Base-by-base conservation (phyloP, 2,329 filamentous ascomycete species). In the Ophiosphaerella korrae region DNA sequence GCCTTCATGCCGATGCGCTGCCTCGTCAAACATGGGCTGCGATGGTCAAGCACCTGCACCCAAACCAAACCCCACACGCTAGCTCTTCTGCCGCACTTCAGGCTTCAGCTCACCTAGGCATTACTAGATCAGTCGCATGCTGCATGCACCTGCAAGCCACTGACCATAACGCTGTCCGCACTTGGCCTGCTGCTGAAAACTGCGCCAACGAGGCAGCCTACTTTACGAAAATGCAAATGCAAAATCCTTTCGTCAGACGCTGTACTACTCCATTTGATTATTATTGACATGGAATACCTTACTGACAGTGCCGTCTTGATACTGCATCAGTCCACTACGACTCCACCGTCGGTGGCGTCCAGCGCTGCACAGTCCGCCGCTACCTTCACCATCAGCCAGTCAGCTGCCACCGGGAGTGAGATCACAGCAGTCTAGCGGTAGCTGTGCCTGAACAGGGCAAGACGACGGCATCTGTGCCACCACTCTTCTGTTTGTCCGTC, bases 231-330 rank as follows among this genome's bases (percentile, higher is more conserved):
- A 61, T 42, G 37, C 29, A n/a, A 45, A 47, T 32, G 35, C 52
- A 48, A 33, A 55, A 40, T 14, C 26, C 40, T 55, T 55, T 55
- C 50, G 55, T 58, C 56, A 58, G 41, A 62, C 57, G 53, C 61
- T 43, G 61, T 52, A 64, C 60, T 33, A 32, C 52, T 46, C 35
- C 31, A 35, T 44, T 35, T 52, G 50, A 33, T 53, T 35, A 42
- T 50, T 43, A 45, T 43, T 42, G 21, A 7, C 21, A 24, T 29
- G 46, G 37, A 37, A 45, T 11, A 23, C 21, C 45, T 39, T 37
- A 48, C 41, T 38, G 37, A 16, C 29, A 37, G 48, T 48, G 26
- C 18, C 21, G 7, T 26, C 7, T 29, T 52, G 43, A 26, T 37
- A 31, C 39, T 31, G 50, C 51, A 48, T 52, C 52, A 34, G 45